Percentiles rank a stretch among this genome's conserved stretches.
These are phyloP conservation scores for Orychophragmus violaceus DNA, from an alignment of 345 rosid genomes.

Conservation along the genomic window DNA sequence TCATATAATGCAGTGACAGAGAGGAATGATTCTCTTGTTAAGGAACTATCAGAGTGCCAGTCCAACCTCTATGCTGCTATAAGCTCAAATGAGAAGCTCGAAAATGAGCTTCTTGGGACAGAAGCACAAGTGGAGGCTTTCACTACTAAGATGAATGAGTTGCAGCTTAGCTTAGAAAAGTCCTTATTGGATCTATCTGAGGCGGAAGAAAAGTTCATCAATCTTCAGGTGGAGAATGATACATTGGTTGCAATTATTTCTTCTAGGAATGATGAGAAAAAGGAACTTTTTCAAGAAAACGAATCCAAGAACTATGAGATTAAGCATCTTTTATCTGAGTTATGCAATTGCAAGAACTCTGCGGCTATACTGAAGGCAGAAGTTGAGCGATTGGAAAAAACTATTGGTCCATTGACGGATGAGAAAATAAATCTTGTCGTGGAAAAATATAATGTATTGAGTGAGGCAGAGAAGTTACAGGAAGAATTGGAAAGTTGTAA, in stretches of 20 bases:
- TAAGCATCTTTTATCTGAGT: slow-evolving; percentile 47
- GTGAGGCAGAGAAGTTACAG: slow-evolving; percentile 48
- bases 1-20: slow-evolving; percentile 35
- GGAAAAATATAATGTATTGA: slow-evolving; percentile 33
- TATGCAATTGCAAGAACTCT: slow-evolving; percentile 40
- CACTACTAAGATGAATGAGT: slow-evolving; percentile 41
- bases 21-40: slow-evolving; percentile 38
- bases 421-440: slow-evolving; percentile 45
- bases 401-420: slow-evolving; percentile 39
- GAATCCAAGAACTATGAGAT: slow-evolving; percentile 35
- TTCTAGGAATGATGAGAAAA: slow-evolving; percentile 46
- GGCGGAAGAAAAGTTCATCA: slow-evolving; percentile 36
- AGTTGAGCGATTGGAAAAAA: slow-evolving; percentile 45
- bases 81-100: slow-evolving; percentile 42
- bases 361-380: slow-evolving; percentile 42
- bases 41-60: slow-evolving; percentile 52
- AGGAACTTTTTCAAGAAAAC: slow-evolving; percentile 43
- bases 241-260: slow-evolving; percentile 38
- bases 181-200: slow-evolving; percentile 53
- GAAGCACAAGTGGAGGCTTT: slow-evolving; percentile 47
- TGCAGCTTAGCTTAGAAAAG: slow-evolving; percentile 54
- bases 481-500: slow-evolving; percentile 52
- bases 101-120: slow-evolving; percentile 38
- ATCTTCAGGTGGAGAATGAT: slow-evolving; percentile 57
- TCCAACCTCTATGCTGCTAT: slow-evolving; percentile 46